Evolutionary conservation across 495 filamentous ascomycete genomes (phyloP), one percentile per base, ranked within the genome.

Genomic region (Xylaria sp.): DNA sequence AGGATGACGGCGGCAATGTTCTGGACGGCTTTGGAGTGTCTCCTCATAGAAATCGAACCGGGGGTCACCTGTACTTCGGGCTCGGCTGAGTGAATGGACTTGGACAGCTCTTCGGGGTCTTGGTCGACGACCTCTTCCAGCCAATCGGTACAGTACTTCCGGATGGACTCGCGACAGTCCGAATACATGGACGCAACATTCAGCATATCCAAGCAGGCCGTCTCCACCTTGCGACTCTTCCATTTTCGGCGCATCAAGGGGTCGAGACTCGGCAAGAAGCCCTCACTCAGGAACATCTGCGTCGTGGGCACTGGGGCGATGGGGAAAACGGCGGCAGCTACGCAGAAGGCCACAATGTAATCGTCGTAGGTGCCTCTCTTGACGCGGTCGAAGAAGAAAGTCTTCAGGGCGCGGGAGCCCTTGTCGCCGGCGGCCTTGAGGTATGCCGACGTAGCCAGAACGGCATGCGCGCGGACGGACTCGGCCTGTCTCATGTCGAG

Each of bases 161-260:
- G 85, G 63, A 98, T 91, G 19, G 90, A 90, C 71, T 93, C 91
- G 19, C 94, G 90, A 73, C 94, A 98, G 3, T 85, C 79, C 52
- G 87, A 83, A 74, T 94, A 90, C 80, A 97, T 91, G 80, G 94
- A 97, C 21, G 95, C 97, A 14, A 93, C 93, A 80, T 92, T 96
- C 50, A 98, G 83, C 84, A 98, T 90, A 71, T 98, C 93, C 66
- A 98, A 81, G 33, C 93, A 88, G 5, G 93, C 90, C 48, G 90
- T 87, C 80, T 97, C 94, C 50, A 97, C 90, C 66, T 91, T 91
- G 72, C 86, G 85, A 75, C 89, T 92, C 81, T 92, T 94, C 79
- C 87, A 88, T 66, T 92, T 91, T 75, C 89, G 88, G 64, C 90
- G 86, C 78, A 94, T 89, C 59, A 95, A 79, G 9, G 92, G 89